Conservation (phyloP, 1,139 yeast species). For the Arxiozyma heterogenica region DNA sequence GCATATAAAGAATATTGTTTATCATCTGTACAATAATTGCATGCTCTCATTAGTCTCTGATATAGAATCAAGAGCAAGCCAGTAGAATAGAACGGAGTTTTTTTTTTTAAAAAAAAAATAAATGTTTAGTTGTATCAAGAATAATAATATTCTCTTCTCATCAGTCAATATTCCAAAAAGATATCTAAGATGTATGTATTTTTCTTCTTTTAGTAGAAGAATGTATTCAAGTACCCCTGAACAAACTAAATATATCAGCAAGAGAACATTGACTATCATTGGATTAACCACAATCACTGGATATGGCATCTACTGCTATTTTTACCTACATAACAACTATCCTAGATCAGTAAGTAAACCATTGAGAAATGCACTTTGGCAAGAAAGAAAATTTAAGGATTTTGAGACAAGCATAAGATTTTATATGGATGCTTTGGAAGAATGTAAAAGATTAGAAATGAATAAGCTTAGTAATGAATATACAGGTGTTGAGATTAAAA, state of each 20-base stretch:
- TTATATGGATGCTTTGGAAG: conserved; percentile 49
- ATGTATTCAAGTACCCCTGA: background rate
- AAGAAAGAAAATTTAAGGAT: conserved; percentile 59
- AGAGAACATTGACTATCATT: background rate
- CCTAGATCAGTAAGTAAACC: conserved; percentile 50
- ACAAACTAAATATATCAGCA: background rate
- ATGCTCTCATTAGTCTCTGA: background rate
- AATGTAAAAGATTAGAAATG: conserved; percentile 40
- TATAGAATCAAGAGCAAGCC: background rate
- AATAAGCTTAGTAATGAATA: conserved; percentile 57
- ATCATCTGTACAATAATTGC: no score
- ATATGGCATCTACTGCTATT: conserved; percentile 40
- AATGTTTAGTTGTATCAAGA: background rate
- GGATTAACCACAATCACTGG: conserved; percentile 20
- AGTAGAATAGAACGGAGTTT: background rate
- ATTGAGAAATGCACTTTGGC: conserved; percentile 69
- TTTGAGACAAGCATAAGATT: conserved; percentile 57
- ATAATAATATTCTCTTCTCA: background rate
- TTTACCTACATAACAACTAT: conserved; percentile 53
- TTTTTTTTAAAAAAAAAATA: no score
- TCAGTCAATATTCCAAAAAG: background rate
- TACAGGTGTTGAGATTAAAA: conserved; percentile 78
- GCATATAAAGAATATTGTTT: no score
- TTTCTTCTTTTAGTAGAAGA: background rate
- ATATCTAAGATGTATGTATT: background rate